phyloP scores from a whole-genome alignment of 257 asterid species.

The Primulina tabacum region DNA sequence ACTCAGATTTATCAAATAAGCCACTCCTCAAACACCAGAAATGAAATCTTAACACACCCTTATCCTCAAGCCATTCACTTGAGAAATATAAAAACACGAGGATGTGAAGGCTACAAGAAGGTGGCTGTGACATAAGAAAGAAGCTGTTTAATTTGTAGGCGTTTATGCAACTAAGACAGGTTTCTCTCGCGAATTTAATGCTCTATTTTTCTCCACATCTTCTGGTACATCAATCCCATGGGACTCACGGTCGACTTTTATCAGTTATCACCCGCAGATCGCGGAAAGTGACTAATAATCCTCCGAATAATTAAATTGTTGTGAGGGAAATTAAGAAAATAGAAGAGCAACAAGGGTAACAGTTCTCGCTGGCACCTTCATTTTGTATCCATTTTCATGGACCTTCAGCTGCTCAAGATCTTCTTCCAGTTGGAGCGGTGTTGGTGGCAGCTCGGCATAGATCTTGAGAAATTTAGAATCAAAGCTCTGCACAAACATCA shows the following conservation, averaged over 20 bases:
- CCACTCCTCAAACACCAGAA: no score
- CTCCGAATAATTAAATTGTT: background rate
- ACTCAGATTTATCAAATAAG: no score
- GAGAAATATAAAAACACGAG: background rate
- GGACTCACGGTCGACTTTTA: conserved; percentile 68
- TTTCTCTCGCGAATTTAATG: conserved; percentile 50
- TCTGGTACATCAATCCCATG: conserved; percentile 74
- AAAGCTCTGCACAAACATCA: conserved; percentile 54
- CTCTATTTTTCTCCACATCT: conserved; percentile 61
- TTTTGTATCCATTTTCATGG: conserved; percentile 91
- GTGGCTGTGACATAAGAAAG: background rate
- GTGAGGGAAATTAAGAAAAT: conserved; percentile 1
- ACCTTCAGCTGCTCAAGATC: conserved; percentile 95
- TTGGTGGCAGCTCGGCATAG: conserved; percentile 67
- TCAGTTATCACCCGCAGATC: conserved; percentile 62
- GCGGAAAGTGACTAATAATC: background rate
- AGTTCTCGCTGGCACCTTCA: conserved; percentile 56
- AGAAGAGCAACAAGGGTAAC: conserved; percentile 11
- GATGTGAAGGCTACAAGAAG: background rate
- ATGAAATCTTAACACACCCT: no score
- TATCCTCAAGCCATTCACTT: no score
- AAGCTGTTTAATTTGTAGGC: background rate
- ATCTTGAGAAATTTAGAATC: conserved; percentile 74
- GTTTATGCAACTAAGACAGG: conserved; percentile 37
- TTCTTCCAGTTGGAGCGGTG: conserved; percentile 91